phyloP scores from a whole-genome alignment of 116 monocot genomes.

The Papilionanthe hybrid region DNA sequence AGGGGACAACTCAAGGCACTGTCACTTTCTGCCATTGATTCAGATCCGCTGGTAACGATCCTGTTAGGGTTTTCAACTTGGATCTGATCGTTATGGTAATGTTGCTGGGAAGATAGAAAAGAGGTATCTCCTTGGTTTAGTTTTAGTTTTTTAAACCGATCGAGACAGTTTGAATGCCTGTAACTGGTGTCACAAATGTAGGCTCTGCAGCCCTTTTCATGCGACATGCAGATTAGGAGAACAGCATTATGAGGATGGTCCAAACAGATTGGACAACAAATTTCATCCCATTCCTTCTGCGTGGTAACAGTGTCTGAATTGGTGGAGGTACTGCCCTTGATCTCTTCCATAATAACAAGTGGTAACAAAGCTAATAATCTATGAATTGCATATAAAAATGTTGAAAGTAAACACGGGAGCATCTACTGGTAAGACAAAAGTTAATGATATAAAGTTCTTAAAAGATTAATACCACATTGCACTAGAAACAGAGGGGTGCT shows the following conservation, averaged over 20 bases:
- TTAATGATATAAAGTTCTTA: not conserved
- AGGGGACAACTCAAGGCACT: conserved; percentile 58
- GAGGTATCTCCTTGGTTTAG: not conserved
- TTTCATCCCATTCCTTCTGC: conserved; percentile 75
- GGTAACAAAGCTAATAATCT: not conserved
- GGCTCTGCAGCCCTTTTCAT: conserved; percentile 71
- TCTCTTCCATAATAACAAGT: conserved; percentile 35
- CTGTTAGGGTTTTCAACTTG: no score
- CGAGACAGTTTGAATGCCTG: conserved; percentile 80
- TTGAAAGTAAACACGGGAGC: not conserved
- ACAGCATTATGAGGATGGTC: conserved; percentile 92
- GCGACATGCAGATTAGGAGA: conserved; percentile 53
- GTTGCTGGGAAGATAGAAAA: not conserved
- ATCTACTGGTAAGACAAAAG: not conserved
- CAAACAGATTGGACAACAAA: conserved; percentile 80
- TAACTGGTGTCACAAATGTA: conserved; percentile 87
- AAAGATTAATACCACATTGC: no score
- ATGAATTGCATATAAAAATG: not conserved
- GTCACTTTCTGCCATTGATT: conserved; percentile 16
- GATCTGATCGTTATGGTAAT: no score
- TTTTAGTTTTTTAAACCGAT: conserved; percentile 50
- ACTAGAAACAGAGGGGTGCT: no score
- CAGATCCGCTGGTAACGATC: not conserved
- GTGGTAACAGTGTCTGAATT: conserved; percentile 17
- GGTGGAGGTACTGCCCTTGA: conserved; percentile 29